Evolutionary conservation across 1,139 yeast species (phyloP), one percentile per base, ranked within the genome.

Genomic region (Suhomyces wounanorum): DNA sequence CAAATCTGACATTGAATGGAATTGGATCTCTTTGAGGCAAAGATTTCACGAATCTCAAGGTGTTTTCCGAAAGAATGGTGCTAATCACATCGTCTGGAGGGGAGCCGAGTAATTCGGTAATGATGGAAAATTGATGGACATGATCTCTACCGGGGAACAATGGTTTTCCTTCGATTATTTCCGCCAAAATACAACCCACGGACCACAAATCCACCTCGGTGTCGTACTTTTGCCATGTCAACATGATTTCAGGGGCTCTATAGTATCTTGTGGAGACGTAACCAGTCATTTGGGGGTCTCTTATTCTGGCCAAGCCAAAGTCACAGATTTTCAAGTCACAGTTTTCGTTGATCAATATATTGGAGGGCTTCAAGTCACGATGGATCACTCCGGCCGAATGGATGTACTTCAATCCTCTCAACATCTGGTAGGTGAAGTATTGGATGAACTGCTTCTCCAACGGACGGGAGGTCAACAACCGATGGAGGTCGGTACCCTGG

Each of bases 151-250:
- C 99, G 0, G 99, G 99, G 80, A 94, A 94, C 44, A 94, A 76
- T 2, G 99, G 99, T 69, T 91, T 92, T n/a, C 98, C 98, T 68
- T 94, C 97, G 60, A 94, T 89, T 97, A 95, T 94, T 69, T 94
- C 99, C 11, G 98, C 96, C 65, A 94, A 89, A 57, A 94, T 94
- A 73, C 99, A 94, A 16, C 98, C 99, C n/a, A 96, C 97, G 16
- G 96, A 88, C 99, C 99, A 94, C 62, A 94, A 88, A 69, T 94
- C 99, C 40, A 95, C 99, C 71, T 94, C 98, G n/a, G 91, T 87
- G 66, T 94, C 98, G 73, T 94, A 94, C 69, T 95, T 92, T 70
- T 94, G 99, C 99, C 99, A 94, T 25, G 98, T 92, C 59, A 94
- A 81, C 99, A 94, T 94, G 69, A 94, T 94, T 70, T 94, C 99